These are phyloP conservation scores for Blastomyces emzantsi DNA, from an alignment of 2,329 filamentous ascomycete genomes.

Conservation along the genomic window DNA sequence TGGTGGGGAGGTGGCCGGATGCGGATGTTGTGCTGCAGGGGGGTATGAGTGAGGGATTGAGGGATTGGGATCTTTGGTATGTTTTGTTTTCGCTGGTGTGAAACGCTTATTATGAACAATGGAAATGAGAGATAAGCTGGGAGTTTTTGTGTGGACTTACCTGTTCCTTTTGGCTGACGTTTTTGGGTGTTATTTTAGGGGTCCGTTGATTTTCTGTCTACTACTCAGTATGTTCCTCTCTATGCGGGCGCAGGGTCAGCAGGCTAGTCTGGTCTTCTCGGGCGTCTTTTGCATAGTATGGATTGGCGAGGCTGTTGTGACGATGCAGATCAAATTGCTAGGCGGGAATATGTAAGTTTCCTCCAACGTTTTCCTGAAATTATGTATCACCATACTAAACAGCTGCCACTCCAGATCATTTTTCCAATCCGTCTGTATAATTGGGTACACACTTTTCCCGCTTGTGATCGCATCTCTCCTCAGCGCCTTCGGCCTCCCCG, in stretches of 20 bases:
- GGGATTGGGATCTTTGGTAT: slow-evolving; percentile 94
- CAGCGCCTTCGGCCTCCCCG: slow-evolving; percentile 70
- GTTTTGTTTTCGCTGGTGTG: slow-evolving; percentile 13
- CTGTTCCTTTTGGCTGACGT: not conserved
- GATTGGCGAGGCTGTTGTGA: slow-evolving; percentile 94
- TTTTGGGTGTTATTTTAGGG: slow-evolving; percentile 44
- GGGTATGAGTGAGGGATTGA: slow-evolving; percentile 76
- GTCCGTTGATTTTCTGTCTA: slow-evolving; percentile 87
- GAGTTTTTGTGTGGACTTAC: not conserved
- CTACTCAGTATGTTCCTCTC: slow-evolving; percentile 81
- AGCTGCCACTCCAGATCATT: slow-evolving; percentile 61
- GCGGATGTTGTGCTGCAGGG: slow-evolving; percentile 57
- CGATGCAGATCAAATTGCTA: slow-evolving; percentile 92
- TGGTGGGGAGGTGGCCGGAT: slow-evolving; percentile 58
- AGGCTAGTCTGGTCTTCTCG: slow-evolving; percentile 84
- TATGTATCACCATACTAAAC: slow-evolving; percentile 11
- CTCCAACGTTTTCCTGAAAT: not conserved
- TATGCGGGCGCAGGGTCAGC: slow-evolving; percentile 65
- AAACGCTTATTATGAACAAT: not conserved
- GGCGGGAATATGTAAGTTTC: slow-evolving; percentile 87
- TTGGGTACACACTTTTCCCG: slow-evolving; percentile 96
- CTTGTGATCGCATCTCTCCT: slow-evolving; percentile 87
- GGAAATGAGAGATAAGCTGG: not conserved
- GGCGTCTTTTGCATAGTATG: slow-evolving; percentile 95
- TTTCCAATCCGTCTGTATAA: slow-evolving; percentile 94